Evolutionary conservation across 345 rosid genomes (phyloP).

Genomic region (Stellera chamaejasme): DNA sequence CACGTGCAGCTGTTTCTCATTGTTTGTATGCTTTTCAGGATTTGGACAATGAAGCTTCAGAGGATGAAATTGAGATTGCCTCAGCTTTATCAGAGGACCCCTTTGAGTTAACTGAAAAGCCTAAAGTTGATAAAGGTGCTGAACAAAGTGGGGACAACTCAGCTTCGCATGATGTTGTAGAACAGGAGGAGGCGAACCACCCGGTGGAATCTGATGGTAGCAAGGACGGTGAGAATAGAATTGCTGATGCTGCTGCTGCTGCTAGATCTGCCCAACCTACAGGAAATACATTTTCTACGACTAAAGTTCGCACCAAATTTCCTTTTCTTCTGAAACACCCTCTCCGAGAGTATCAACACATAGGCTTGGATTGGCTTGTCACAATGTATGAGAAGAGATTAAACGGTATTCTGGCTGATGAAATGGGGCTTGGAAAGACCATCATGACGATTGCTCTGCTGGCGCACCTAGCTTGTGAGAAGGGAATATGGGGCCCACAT

Average conservation of each 20-base stretch:
- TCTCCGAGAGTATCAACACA: slow-evolving; percentile 98
- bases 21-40: slow-evolving; percentile 40
- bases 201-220: slow-evolving; percentile 29
- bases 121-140: slow-evolving; percentile 33
- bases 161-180: slow-evolving; percentile 20
- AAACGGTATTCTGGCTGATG: slow-evolving; percentile 99
- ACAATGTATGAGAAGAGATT: slow-evolving; percentile 97
- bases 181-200: slow-evolving; percentile 29
- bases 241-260: slow-evolving; percentile 99
- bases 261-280: slow-evolving; percentile 99
- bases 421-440: slow-evolving; percentile 99
- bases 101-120: slow-evolving; percentile 29
- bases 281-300: slow-evolving; percentile 91
- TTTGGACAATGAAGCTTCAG: slow-evolving; percentile 45
- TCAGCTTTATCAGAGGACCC: slow-evolving; percentile 53
- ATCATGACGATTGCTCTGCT: slow-evolving; percentile 99
- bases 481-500: slow-evolving; percentile 99
- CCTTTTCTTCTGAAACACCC: slow-evolving; percentile 98
- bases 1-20: background rate
- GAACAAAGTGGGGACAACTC: slow-evolving; percentile 29
- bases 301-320: slow-evolving; percentile 89
- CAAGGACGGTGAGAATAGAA: slow-evolving; percentile 48
- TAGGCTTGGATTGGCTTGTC: slow-evolving; percentile 99
- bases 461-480: slow-evolving; percentile 96
- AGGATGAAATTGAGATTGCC: slow-evolving; percentile 60